Percentiles rank a stretch among this genome's conserved stretches.
Evolutionary conservation across 495 filamentous ascomycete genomes (phyloP).

Genomic region (Daldinia concentrica): DNA sequence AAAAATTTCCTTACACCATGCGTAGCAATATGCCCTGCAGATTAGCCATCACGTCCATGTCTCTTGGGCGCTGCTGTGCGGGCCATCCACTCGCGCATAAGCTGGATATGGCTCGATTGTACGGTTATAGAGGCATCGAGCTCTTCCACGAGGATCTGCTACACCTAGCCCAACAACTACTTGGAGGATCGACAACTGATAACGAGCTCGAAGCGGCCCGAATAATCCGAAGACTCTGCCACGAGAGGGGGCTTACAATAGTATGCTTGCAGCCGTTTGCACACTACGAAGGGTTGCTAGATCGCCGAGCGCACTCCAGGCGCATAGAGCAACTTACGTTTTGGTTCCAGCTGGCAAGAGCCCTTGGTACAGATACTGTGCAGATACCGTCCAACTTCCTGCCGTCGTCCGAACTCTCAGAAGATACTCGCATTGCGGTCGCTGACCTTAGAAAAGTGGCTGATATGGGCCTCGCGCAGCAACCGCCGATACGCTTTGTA

Average conservation of each 20-base stretch:
- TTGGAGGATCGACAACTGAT: conserved; percentile 45
- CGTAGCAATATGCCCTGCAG: conserved; percentile 49
- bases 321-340: conserved; percentile 69
- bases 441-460: conserved; percentile 71
- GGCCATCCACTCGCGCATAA: conserved; percentile 70
- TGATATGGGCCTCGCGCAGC: conserved; percentile 65
- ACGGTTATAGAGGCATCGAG: conserved; percentile 78
- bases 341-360: conserved; percentile 74
- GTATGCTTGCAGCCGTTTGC: conserved; percentile 81
- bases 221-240: conserved; percentile 64
- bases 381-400: conserved; percentile 80
- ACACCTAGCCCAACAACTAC: conserved; percentile 60
- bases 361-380: conserved; percentile 74
- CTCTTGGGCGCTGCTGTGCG: conserved; percentile 67
- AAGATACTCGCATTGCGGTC: conserved; percentile 67
- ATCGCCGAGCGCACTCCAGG: conserved; percentile 66
- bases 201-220: conserved; percentile 68
- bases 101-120: conserved; percentile 68
- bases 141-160: conserved; percentile 83
- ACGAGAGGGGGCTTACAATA: conserved; percentile 66
- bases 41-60: conserved; percentile 74
- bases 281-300: conserved; percentile 79
- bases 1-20: background rate
- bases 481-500: conserved; percentile 71
- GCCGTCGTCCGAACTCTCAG: conserved; percentile 62